Base-by-base conservation (phyloP, 768 basidiomycete genomes). In the Pholiota microspora region DNA sequence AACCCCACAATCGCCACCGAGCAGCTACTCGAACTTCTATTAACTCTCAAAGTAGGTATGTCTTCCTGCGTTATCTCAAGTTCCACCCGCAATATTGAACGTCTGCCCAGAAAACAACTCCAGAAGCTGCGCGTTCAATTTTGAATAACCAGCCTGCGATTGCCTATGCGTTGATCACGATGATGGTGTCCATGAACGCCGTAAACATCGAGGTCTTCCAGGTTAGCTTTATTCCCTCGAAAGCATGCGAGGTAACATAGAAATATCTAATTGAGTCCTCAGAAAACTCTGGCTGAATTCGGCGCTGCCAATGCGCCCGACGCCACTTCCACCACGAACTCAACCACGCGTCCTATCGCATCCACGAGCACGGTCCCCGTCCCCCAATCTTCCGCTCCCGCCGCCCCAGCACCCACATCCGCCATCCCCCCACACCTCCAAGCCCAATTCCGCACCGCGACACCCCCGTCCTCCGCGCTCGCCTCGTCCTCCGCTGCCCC, bases 111-210 rank as follows among this genome's bases (percentile, higher is more conserved):
- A 87, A 87, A 82, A 86, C 89, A 1, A 85, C 86, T 0, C 85
- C 88, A 27, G 79, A 79, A 23, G 83, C 87, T 25, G 88, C 88
- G 2, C 76, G 80, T 16, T 73, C 76, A 28, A 88, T 92, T 61
- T 74, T 92, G 38, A 86, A 86, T 59, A 75, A 77, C 13, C 87
- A 88, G 57, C 89, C 89, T 0, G 83, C 84, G 49, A 89, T 92
- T 53, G 83, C 88, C 0, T 90, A 89, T 67, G 87, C 86, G 1
- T 73, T 92, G 0, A 87, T 92, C 54, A 78, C 79, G 0, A 79
- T 90, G 32, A 89, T 91, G 88, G 88, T 89, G 18, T 82, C 81
- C 53, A 82, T 91, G 71, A 84, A 86, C 53, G 86, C 86, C 0
- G 77, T 91, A 32, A 83, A 89, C 47, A 75, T 88, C 45, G 84